phyloP scores from a whole-genome alignment of 257 asterid genomes.

The Ilex asprella region DNA sequence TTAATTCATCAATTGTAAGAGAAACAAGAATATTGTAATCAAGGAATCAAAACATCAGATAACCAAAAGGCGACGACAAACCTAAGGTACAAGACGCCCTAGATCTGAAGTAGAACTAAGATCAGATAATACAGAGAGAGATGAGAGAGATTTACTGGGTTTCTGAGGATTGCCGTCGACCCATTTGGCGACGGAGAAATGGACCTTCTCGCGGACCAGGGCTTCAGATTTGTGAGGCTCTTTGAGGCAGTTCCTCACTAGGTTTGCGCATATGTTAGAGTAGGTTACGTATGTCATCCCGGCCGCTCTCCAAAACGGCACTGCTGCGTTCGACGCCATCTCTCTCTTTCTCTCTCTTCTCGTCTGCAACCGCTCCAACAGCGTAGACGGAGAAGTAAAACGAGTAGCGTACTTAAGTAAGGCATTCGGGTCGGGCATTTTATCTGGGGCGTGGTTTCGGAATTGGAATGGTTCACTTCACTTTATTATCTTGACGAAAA shows the following conservation, averaged over 20 bases:
- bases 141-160: constrained; percentile 38
- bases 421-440: too few species aligned
- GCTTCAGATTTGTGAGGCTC: constrained; percentile 75
- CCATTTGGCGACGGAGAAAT: constrained; percentile 68
- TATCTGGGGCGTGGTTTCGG: too few species aligned
- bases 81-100: neutral
- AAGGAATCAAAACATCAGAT: too few species aligned
- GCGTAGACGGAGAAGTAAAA: too few species aligned
- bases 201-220: constrained; percentile 80
- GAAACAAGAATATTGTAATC: too few species aligned
- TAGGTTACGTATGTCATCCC: constrained; percentile 92
- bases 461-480: too few species aligned
- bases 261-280: constrained; percentile 70
- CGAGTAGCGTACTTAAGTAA: too few species aligned
- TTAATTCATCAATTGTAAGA: too few species aligned
- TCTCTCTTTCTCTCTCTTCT: constrained; percentile 1
- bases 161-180: constrained; percentile 68
- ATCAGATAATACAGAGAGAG: neutral
- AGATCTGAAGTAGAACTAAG: constrained; percentile 1
- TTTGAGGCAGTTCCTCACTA: constrained; percentile 87
- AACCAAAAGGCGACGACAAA: too few species aligned
- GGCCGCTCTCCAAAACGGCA: constrained; percentile 76
- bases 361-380: neutral
- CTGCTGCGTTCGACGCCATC: constrained; percentile 38
- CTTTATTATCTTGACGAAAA: too few species aligned